Evolutionary conservation across 2,329 filamentous ascomycete species (phyloP).

Genomic region (Nigrospora sphaerica): DNA sequence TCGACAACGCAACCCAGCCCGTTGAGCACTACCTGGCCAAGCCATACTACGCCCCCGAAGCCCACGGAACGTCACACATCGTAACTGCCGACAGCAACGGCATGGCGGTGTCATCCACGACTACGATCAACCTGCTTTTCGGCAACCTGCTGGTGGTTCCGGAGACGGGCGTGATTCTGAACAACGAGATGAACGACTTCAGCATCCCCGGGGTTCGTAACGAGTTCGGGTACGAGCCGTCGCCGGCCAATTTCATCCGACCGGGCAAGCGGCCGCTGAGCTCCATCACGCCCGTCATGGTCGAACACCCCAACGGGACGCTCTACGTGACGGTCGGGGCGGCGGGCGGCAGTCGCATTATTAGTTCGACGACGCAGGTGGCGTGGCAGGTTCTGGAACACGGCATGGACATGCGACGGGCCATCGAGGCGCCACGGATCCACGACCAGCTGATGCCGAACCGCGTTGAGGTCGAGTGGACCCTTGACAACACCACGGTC

Average conservation of each 20-base stretch:
- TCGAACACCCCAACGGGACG: slow-evolving; percentile 53
- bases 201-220: slow-evolving; percentile 72
- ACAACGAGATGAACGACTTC: slow-evolving; percentile 73
- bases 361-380: slow-evolving; percentile 69
- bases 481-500: slow-evolving; percentile 58
- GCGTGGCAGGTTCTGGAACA: slow-evolving; percentile 67
- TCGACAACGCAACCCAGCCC: slow-evolving; percentile 64
- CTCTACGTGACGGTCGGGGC: slow-evolving; percentile 67
- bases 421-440: slow-evolving; percentile 59
- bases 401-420: slow-evolving; percentile 48
- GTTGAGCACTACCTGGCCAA: slow-evolving; percentile 64
- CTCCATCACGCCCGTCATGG: slow-evolving; percentile 74
- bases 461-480: slow-evolving; percentile 57
- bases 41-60: slow-evolving; percentile 58
- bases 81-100: slow-evolving; percentile 66
- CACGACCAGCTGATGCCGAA: slow-evolving; percentile 82
- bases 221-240: slow-evolving; percentile 79
- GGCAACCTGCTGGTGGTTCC: slow-evolving; percentile 74
- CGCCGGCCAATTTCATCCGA: slow-evolving; percentile 72
- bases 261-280: slow-evolving; percentile 77
- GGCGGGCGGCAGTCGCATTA: slow-evolving; percentile 77
- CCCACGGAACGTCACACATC: slow-evolving; percentile 68
- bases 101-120: slow-evolving; percentile 73
- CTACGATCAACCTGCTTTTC: slow-evolving; percentile 83
- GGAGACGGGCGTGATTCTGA: slow-evolving; percentile 74